Evolutionary conservation across 2,329 filamentous ascomycete genomes (phyloP).

Genomic region (Colletotrichum sp.): DNA sequence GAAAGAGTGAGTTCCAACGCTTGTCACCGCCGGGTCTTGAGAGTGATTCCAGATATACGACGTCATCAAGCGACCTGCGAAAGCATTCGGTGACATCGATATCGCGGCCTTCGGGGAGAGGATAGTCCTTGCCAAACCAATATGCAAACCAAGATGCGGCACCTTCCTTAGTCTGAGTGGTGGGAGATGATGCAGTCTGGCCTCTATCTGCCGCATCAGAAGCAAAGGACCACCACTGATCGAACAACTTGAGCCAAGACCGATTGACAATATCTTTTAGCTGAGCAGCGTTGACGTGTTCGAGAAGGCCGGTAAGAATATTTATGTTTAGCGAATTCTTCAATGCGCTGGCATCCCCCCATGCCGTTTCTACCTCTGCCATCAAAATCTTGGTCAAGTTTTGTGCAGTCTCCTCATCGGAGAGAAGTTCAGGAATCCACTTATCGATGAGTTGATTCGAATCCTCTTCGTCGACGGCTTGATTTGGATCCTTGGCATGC

Average conservation of each 20-base stretch:
- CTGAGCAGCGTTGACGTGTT: background rate
- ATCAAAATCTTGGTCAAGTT: background rate
- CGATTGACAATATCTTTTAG: background rate
- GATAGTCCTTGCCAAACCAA: background rate
- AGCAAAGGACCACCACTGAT: background rate
- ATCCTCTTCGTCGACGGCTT: background rate
- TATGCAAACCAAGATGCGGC: background rate
- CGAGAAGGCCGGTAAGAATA: background rate
- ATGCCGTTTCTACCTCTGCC: background rate
- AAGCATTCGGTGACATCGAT: background rate
- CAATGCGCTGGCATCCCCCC: background rate
- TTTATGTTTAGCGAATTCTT: background rate
- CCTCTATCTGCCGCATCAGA: background rate
- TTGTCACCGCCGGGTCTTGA: background rate
- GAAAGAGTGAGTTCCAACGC: background rate
- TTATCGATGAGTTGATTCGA: background rate
- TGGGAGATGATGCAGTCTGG: background rate
- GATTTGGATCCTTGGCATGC: background rate
- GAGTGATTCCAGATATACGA: background rate
- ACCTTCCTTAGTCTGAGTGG: background rate
- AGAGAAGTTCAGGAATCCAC: background rate
- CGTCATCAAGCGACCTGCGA: background rate
- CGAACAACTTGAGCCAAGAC: background rate
- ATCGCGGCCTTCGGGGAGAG: background rate
- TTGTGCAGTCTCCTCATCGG: background rate